phyloP scores from a whole-genome alignment of 129 eudicot species.

The Ambrosia artemisiifolia region DNA sequence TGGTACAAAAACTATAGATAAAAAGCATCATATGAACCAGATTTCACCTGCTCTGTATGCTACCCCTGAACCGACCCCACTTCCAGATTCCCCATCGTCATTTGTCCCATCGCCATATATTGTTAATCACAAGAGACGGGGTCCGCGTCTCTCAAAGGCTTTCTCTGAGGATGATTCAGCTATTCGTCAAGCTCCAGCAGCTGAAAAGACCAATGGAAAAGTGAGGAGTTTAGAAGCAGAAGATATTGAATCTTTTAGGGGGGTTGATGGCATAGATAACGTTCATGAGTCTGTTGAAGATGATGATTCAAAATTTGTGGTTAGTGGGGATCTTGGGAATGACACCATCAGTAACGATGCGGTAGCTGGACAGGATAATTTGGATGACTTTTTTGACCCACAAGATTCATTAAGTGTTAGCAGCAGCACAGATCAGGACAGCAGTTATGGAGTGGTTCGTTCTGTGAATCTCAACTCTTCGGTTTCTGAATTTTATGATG shows the following conservation, averaged over 20 bases:
- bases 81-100: conserved; percentile 57
- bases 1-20: conserved; percentile 27
- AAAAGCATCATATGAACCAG: conserved; percentile 45
- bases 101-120: conserved; percentile 74
- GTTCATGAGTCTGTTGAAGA: conserved; percentile 21
- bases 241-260: conserved; percentile 26
- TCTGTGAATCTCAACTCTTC: conserved; percentile 41
- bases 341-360: conserved; percentile 7
- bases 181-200: conserved; percentile 15
- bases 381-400: conserved; percentile 66
- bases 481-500: conserved; percentile 86
- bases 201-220: conserved; percentile 30
- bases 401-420: conserved; percentile 59
- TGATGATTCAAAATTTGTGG: conserved; percentile 9
- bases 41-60: conserved; percentile 78
- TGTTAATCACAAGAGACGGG: conserved; percentile 89
- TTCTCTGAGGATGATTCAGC: conserved; percentile 51
- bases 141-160: conserved; percentile 74
- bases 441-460: conserved; percentile 40
- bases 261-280: conserved; percentile 11
- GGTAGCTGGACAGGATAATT: conserved; percentile 29
- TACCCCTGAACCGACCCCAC: conserved; percentile 69
- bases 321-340: conserved; percentile 16
- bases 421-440: conserved; percentile 54
- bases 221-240: conserved; percentile 37